phyloP scores from a whole-genome alignment of 2,329 filamentous ascomycete genomes.

The Phaeosphaeriaceae sp. region DNA sequence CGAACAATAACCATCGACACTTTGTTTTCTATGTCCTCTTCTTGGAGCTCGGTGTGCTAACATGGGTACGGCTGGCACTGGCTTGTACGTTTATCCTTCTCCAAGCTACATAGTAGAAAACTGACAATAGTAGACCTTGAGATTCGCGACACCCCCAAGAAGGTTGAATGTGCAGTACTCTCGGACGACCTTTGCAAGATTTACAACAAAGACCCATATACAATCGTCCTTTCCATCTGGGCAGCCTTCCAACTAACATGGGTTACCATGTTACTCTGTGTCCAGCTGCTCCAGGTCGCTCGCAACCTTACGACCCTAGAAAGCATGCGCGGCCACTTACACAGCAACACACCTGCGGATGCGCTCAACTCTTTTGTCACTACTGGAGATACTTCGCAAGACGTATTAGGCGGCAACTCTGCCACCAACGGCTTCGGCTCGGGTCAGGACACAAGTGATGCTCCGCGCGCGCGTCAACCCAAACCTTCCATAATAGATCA shows the following conservation, averaged over 20 bases:
- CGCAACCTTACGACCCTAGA: conserved; percentile 95
- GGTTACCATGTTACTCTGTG: conserved; percentile 96
- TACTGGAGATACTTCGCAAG: conserved; percentile 68
- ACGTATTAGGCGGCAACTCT: conserved; percentile 52
- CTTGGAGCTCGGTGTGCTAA: conserved; percentile 75
- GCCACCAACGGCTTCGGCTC: conserved; percentile 65
- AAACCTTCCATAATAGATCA: conserved; percentile 73
- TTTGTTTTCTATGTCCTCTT: conserved; percentile 89
- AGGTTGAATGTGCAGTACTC: conserved; percentile 72
- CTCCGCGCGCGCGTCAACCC: conserved; percentile 52
- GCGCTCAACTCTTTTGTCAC: conserved; percentile 77
- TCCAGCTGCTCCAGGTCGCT: conserved; percentile 91
- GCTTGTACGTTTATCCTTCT: conserved; percentile 63
- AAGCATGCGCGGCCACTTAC: conserved; percentile 84
- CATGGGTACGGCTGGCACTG: conserved; percentile 75
- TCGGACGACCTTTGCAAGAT: conserved; percentile 76
- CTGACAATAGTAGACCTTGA: conserved; percentile 65
- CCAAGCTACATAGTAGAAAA: not conserved
- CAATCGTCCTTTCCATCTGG: conserved; percentile 81
- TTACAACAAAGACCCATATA: conserved; percentile 82
- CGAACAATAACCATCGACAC: conserved; percentile 93
- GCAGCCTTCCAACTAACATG: conserved; percentile 83
- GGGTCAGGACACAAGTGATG: conserved; percentile 59
- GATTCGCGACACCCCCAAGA: conserved; percentile 59
- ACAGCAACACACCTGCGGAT: conserved; percentile 61